Evolutionary conservation across 495 filamentous ascomycete species (phyloP).

Genomic region (Aspergillus cavernicola): DNA sequence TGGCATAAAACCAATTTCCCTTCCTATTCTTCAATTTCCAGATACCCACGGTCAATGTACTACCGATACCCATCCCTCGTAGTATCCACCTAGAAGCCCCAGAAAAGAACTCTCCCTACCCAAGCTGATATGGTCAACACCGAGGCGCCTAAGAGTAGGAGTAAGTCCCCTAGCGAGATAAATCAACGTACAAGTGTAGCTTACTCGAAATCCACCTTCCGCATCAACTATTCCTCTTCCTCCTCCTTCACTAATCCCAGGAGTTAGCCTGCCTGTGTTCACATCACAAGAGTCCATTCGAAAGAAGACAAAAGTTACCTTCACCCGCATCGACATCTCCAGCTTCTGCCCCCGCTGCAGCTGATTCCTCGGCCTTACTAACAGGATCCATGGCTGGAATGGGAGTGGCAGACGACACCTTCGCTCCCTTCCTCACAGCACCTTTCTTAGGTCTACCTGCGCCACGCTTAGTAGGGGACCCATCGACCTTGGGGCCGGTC

Average conservation of each 20-base stretch:
- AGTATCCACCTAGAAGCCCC: too few relatives aligned
- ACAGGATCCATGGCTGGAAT: neutral
- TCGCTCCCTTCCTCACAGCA: neutral
- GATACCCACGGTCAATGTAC: too few relatives aligned
- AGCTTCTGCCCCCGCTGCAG: neutral
- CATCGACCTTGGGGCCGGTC: neutral
- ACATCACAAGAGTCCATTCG: neutral
- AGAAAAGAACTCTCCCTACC: too few relatives aligned
- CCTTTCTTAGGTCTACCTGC: neutral
- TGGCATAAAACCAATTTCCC: too few relatives aligned
- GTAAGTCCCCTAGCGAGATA: too few relatives aligned
- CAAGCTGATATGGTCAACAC: too few relatives aligned
- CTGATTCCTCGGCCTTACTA: neutral
- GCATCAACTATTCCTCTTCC: neutral
- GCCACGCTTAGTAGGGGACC: neutral
- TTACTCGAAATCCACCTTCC: neutral
- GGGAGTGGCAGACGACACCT: neutral
- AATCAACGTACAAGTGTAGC: neutral
- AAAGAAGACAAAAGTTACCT: neutral
- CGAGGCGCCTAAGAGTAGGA: too few relatives aligned
- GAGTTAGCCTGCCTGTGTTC: neutral
- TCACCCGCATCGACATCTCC: neutral
- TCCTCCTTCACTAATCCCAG: neutral
- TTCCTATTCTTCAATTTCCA: too few relatives aligned
- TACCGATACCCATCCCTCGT: too few relatives aligned